Evolutionary conservation across 1,139 yeast genomes (phyloP).

Genomic region (Barnettozyma hawaiiensis): DNA sequence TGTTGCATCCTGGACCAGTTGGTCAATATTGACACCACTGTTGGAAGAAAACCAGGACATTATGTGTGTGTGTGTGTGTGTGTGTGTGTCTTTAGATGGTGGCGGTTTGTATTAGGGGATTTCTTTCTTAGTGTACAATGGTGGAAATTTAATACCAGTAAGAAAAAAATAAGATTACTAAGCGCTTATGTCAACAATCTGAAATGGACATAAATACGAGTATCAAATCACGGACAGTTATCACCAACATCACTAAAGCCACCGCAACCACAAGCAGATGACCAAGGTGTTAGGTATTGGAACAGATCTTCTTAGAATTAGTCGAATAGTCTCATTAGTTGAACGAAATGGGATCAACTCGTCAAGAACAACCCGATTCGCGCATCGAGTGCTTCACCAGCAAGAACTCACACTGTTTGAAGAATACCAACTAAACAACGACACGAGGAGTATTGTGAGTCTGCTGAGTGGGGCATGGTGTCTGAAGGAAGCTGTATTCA

Average conservation of each 20-base stretch:
- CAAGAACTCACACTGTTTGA: not conserved
- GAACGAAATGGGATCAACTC: not conserved
- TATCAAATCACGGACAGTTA: no score
- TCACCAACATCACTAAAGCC: no score
- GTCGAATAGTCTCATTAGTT: not conserved
- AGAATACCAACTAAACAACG: not conserved
- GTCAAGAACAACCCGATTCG: not conserved
- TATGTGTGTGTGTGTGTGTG: no score
- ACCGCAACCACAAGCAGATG: not conserved
- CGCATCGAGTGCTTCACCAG: not conserved
- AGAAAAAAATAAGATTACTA: not conserved
- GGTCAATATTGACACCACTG: conserved; percentile 48
- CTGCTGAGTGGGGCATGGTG: conserved; percentile 4
- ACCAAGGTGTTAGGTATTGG: not conserved
- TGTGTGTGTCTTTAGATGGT: not conserved
- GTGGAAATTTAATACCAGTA: no score
- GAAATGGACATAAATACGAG: no score
- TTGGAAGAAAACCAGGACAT: conserved; percentile 57
- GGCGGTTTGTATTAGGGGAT: not conserved
- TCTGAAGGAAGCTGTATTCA: conserved; percentile 1
- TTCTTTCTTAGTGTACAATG: no score
- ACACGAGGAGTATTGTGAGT: not conserved
- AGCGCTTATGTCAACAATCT: not conserved
- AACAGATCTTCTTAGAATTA: not conserved
- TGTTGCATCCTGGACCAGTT: conserved; percentile 70